Conservation (phyloP, 2,329 filamentous ascomycete genomes). For the Dothiorella sarmentorum region DNA sequence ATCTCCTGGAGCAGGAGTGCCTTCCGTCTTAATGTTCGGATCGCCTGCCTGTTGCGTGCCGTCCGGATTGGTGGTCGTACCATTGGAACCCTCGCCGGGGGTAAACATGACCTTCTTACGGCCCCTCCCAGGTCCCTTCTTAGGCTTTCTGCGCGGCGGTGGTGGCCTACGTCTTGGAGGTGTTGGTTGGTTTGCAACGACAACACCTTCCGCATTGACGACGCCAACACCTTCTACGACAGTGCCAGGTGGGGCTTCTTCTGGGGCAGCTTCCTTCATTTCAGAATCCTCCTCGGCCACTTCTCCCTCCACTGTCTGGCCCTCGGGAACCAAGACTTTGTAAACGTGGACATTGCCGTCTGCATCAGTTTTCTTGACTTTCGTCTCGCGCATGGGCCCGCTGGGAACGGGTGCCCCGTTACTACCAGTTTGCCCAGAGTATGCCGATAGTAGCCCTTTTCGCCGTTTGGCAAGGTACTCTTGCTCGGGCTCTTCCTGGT, state of each 20-base stretch:
- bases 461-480: constrained; percentile 62
- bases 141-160: constrained; percentile 74
- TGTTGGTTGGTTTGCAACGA: constrained; percentile 52
- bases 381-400: constrained; percentile 67
- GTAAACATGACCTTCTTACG: constrained; percentile 68
- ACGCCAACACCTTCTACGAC: constrained; percentile 58
- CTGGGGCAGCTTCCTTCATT: constrained; percentile 42
- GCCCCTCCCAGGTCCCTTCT: constrained; percentile 72
- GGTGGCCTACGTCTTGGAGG: constrained; percentile 63
- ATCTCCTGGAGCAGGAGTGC: constrained; percentile 39
- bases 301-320: constrained; percentile 77
- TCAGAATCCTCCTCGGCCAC: constrained; percentile 59
- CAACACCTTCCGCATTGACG: constrained; percentile 59
- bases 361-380: constrained; percentile 72
- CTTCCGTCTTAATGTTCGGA: constrained; percentile 37
- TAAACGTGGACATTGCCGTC: constrained; percentile 78
- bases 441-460: constrained; percentile 53
- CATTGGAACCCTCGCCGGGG: constrained; percentile 44
- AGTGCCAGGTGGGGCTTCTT: constrained; percentile 49
- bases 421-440: constrained; percentile 18
- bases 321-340: constrained; percentile 76
- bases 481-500: constrained; percentile 56
- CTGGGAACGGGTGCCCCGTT: neutral
- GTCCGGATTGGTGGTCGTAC: constrained; percentile 28
- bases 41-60: constrained; percentile 27